Base-by-base conservation (phyloP, 1,284 basidiomycete species). In the Papiliotrema nemorosa region DNA sequence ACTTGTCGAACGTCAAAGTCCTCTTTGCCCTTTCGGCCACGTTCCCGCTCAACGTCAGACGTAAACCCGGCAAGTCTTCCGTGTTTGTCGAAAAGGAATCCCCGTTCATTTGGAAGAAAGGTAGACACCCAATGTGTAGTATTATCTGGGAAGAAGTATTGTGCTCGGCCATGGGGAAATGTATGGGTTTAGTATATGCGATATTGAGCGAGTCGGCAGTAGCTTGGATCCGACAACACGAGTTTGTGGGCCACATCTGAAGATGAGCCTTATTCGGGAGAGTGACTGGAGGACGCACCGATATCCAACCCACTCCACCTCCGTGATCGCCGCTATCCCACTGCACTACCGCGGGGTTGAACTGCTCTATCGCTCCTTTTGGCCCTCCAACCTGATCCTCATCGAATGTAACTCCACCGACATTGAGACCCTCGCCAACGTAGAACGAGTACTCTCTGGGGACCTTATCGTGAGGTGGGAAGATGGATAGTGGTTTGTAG, bases 291-390 rank as follows among this genome's bases (percentile, higher is more conserved):
- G 14, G 29, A 47, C 58, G 54, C 14, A 57, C 58, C 9, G 58
- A 47, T 25, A 60, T 53, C 47, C 47, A 60, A 4, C 58, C 58
- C n/a, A n/a, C 42, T 10, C 58, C 58, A 26, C 25, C 48, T 18
- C 55, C 58, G 26, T 47, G 40, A 12, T 53, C 50, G 16, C 58
- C 58, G 1, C 50, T 27, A 41, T 60, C 53, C 58, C 58, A 60
- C 25, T 49, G 55, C 9, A 60, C 52, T 16, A 57, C 55, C 20
- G 49, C 58, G 9, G 58, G 58, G 22, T 29, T 46, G 35, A 57
- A 60, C 26, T 49, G 45, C 18, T 29, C 22, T 16, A 6, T 33
- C 16, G 42, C 39, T 2, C 44, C 47, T 20, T 47, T 49, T 3
- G 58, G 58, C 10, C 58, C 58, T 2, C 58, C 58, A 1, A 57